phyloP scores from a whole-genome alignment of 495 filamentous ascomycete species.

The Bathelium albidoporum region DNA sequence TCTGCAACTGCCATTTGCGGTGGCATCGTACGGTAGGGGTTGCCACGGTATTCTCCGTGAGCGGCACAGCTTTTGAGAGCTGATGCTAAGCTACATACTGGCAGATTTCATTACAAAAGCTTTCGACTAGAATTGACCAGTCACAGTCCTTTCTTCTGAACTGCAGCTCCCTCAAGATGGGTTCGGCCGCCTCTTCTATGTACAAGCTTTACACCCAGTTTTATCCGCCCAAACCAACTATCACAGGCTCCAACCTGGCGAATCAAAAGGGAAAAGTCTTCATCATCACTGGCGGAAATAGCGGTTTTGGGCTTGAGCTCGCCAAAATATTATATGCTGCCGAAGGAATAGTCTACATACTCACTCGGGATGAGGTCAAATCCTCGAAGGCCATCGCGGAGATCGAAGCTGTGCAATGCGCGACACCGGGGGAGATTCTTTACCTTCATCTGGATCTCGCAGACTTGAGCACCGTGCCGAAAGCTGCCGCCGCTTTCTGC shows the following conservation, averaged over 20 bases:
- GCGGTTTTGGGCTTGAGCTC: constrained; percentile 32
- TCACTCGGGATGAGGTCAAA: constrained; percentile 36
- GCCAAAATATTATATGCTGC: constrained; percentile 32
- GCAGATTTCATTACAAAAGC: too few relatives aligned
- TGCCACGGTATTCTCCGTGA: too few relatives aligned
- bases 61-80: too few relatives aligned
- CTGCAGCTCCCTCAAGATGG: too few relatives aligned
- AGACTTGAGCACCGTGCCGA: constrained; percentile 8
- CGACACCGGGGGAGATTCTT: constrained; percentile 28
- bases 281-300: constrained; percentile 29
- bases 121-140: too few relatives aligned
- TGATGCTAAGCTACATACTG: too few relatives aligned
- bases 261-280: constrained; percentile 20
- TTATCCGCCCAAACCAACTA: constrained; percentile 11
- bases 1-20: too few relatives aligned
- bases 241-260: constrained; percentile 13
- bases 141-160: too few relatives aligned
- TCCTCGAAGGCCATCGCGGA: constrained; percentile 28
- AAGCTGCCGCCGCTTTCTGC: constrained; percentile 1
- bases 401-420: constrained; percentile 18
- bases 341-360: constrained; percentile 43
- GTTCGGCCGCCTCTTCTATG: too few relatives aligned
- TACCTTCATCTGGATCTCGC: constrained; percentile 33
- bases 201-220: constrained; percentile 10
- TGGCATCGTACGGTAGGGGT: too few relatives aligned